Evolutionary conservation across 1,139 yeast species (phyloP).

Genomic region (Candida buenavistaensis): DNA sequence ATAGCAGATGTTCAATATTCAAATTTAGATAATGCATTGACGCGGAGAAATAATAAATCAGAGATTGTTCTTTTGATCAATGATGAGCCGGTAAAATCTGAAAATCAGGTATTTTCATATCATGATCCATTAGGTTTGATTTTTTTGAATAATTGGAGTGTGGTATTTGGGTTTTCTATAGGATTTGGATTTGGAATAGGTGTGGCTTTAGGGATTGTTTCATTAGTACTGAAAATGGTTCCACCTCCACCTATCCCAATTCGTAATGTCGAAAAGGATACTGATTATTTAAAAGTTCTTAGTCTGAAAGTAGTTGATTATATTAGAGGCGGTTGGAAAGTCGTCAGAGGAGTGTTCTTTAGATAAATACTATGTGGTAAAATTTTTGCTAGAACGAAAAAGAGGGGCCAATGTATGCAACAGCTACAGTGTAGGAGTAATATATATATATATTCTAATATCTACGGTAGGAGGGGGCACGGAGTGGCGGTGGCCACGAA

Average conservation of each 20-base stretch:
- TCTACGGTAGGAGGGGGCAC: too few species aligned
- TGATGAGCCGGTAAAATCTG: background rate
- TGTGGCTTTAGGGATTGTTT: background rate
- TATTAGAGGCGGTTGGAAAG: background rate
- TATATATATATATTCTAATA: too few species aligned
- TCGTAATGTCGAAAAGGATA: background rate
- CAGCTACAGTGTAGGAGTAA: too few species aligned
- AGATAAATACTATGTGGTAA: too few species aligned
- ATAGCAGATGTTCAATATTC: slow-evolving; percentile 1
- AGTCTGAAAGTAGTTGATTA: background rate
- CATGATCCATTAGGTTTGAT: background rate
- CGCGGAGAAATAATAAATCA: background rate
- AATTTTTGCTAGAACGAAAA: too few species aligned
- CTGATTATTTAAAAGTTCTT: background rate
- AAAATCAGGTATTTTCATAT: background rate
- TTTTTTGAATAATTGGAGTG: background rate
- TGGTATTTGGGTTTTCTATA: background rate
- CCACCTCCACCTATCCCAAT: background rate
- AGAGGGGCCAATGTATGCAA: too few species aligned
- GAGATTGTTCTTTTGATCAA: background rate
- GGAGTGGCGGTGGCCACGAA: too few species aligned
- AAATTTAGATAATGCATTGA: background rate
- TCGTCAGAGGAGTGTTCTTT: background rate
- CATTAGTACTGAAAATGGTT: background rate
- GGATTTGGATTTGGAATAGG: slow-evolving; percentile 1